Evolutionary conservation across 1,284 basidiomycete genomes (phyloP).

Genomic region (Leccinum proliferum): DNA sequence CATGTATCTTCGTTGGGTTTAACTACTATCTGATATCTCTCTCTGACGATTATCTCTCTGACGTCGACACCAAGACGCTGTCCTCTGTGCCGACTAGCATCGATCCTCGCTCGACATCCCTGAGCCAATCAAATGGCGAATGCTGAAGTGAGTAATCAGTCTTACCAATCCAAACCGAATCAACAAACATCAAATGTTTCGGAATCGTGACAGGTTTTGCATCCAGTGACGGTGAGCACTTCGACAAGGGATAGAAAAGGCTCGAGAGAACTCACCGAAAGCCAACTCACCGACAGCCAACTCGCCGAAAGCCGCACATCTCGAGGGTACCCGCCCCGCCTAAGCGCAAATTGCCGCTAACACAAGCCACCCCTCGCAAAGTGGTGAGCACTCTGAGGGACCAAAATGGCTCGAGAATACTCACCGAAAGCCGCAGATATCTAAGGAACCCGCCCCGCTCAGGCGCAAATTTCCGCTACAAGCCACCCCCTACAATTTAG

Average conservation of each 20-base stretch:
- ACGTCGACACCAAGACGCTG: background rate
- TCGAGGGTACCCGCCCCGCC: too few relatives aligned
- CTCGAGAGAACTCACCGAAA: background rate
- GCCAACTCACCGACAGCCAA: background rate
- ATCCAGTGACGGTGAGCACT: background rate
- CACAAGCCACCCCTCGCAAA: too few relatives aligned
- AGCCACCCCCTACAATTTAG: background rate
- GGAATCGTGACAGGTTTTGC: background rate
- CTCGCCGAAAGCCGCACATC: background rate
- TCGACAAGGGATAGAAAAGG: background rate
- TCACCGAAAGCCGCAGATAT: background rate
- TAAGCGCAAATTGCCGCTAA: too few relatives aligned
- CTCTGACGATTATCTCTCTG: background rate
- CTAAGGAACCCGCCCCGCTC: background rate
- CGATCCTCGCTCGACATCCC: background rate
- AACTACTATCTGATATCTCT: background rate
- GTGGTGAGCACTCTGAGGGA: background rate
- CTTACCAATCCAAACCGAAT: background rate
- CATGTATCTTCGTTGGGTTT: background rate
- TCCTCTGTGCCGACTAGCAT: background rate
- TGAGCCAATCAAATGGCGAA: background rate
- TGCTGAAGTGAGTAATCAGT: background rate
- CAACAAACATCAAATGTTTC: background rate
- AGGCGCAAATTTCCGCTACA: background rate
- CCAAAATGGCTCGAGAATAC: background rate